These are phyloP conservation scores for Agapanthus africanus DNA, from an alignment of 106 monocot genomes.

Conservation along the genomic window DNA sequence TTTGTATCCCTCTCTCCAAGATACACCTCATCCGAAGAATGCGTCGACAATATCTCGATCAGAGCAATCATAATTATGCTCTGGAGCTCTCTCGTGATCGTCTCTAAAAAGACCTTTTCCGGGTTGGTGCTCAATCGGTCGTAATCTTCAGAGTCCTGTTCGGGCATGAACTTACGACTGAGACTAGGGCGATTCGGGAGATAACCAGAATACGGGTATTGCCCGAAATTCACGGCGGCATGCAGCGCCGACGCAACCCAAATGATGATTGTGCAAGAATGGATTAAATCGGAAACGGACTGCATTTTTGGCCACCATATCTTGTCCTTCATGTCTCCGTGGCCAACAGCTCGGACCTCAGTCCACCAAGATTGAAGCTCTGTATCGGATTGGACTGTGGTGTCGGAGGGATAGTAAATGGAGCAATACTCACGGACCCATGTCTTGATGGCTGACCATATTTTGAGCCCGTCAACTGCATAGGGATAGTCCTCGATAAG, in stretches of 20 bases:
- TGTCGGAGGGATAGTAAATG: constrained; percentile 55
- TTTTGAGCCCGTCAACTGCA: constrained; percentile 59
- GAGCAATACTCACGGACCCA: constrained; percentile 59
- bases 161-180: constrained; percentile 67
- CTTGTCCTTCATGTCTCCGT: constrained; percentile 71
- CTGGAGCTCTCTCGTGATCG: constrained; percentile 41
- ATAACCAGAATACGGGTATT: constrained; percentile 70
- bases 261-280: constrained; percentile 51
- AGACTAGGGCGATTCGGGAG: constrained; percentile 61
- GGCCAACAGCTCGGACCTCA: constrained; percentile 57
- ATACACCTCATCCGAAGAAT: constrained; percentile 73
- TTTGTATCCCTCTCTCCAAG: constrained; percentile 44
- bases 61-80: constrained; percentile 44
- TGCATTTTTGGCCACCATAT: constrained; percentile 73
- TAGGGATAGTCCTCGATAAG: constrained; percentile 62
- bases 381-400: background rate
- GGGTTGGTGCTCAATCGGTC: constrained; percentile 36
- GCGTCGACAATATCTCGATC: constrained; percentile 65
- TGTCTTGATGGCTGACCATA: constrained; percentile 71
- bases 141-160: constrained; percentile 33
- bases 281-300: constrained; percentile 27
- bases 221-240: constrained; percentile 84
- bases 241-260: constrained; percentile 82
- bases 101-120: constrained; percentile 41
- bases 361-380: constrained; percentile 74